Percentiles rank a stretch among this genome's conserved stretches.
Evolutionary conservation across 1,139 yeast genomes (phyloP).

Genomic region (Groenewaldozyma auringiensis): DNA sequence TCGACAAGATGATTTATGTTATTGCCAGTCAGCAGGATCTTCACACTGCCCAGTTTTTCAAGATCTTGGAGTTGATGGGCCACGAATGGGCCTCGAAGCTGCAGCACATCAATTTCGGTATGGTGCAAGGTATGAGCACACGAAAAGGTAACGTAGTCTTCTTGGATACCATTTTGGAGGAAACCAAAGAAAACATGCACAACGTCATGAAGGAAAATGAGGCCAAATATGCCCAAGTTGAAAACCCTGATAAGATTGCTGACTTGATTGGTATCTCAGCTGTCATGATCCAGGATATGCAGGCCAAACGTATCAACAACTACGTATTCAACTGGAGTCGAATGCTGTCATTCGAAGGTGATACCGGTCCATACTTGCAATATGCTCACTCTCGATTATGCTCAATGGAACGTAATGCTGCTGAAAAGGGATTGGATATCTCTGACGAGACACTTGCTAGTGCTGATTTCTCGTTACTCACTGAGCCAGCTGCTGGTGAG

Average conservation of each 20-base stretch:
- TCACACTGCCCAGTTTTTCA: slow-evolving; percentile 90
- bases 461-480: slow-evolving; percentile 67
- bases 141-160: slow-evolving; percentile 98
- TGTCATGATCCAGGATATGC: slow-evolving; percentile 99
- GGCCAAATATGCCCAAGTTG: slow-evolving; percentile 86
- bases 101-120: slow-evolving; percentile 87
- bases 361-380: slow-evolving; percentile 98
- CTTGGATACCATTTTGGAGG: slow-evolving; percentile 87
- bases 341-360: slow-evolving; percentile 98
- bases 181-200: slow-evolving; percentile 92
- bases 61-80: slow-evolving; percentile 88
- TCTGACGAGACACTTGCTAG: slow-evolving; percentile 24
- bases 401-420: slow-evolving; percentile 85
- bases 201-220: slow-evolving; percentile 94
- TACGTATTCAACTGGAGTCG: slow-evolving; percentile 97
- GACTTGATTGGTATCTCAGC: slow-evolving; percentile 96
- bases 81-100: slow-evolving; percentile 77
- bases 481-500: slow-evolving; percentile 66
- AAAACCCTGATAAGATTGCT: slow-evolving; percentile 91
- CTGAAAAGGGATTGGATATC: slow-evolving; percentile 11
- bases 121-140: slow-evolving; percentile 98
- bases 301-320: slow-evolving; percentile 92
- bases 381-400: slow-evolving; percentile 97
- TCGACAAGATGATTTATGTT: slow-evolving; percentile 94
- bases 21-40: slow-evolving; percentile 95